Evolutionary conservation across 1,284 basidiomycete genomes (phyloP).

Genomic region (Irpex lacteus): DNA sequence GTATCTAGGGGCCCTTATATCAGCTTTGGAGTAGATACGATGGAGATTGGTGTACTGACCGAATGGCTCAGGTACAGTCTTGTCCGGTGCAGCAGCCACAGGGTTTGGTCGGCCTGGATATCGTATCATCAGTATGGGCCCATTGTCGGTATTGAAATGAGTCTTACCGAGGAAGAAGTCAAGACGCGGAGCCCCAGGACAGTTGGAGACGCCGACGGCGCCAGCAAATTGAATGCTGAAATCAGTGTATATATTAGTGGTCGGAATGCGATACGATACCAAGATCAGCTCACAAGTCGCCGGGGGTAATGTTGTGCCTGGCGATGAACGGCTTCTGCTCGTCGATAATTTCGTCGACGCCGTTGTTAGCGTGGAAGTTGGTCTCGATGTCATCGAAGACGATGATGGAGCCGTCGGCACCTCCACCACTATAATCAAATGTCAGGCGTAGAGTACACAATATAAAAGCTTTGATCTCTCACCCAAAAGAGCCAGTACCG

Average conservation of each 20-base stretch:
- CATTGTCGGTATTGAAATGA: not conserved
- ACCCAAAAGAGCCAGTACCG: constrained; percentile 2
- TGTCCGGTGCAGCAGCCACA: constrained; percentile 17
- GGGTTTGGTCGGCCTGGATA: constrained; percentile 23
- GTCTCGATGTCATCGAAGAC: constrained; percentile 14
- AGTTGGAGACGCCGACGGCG: constrained; percentile 26
- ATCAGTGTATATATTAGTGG: not conserved
- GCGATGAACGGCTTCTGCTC: constrained; percentile 20
- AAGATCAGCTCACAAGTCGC: constrained; percentile 4
- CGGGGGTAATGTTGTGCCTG: constrained; percentile 16
- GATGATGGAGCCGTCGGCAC: constrained; percentile 15
- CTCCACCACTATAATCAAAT: constrained; percentile 10
- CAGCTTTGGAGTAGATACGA: not conserved
- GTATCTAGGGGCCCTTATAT: constrained; percentile 14
- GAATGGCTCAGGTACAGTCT: constrained; percentile 21
- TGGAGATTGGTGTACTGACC: not conserved
- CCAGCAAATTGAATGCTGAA: constrained; percentile 28
- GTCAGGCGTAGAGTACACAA: not conserved
- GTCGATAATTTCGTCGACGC: constrained; percentile 28
- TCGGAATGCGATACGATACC: no score
- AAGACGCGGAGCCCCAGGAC: constrained; percentile 15
- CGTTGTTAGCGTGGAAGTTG: constrained; percentile 15
- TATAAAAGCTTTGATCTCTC: not conserved
- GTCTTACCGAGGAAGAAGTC: constrained; percentile 7
- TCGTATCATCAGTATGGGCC: constrained; percentile 9